Conservation (phyloP, 164 flowering plant species). For the Umbellularia californica region DNA sequence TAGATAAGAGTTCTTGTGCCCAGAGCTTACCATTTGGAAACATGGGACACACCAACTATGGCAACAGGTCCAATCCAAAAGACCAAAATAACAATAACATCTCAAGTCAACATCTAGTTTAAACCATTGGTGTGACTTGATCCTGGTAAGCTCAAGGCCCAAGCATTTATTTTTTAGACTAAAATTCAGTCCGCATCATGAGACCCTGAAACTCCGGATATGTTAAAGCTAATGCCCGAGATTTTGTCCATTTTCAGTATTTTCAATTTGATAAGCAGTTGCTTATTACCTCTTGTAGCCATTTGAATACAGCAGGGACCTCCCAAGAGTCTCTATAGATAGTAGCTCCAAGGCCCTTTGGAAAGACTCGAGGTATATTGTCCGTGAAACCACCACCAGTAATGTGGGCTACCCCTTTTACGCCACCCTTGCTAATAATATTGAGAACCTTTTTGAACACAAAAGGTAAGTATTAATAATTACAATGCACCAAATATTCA, state of each 20-base stretch:
- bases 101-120: neutral
- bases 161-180: neutral
- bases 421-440: constrained; percentile 76
- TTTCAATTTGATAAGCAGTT: neutral
- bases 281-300: constrained; percentile 82
- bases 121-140: neutral
- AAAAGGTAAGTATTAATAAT: neutral
- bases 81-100: neutral
- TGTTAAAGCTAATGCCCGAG: neutral
- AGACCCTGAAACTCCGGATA: neutral
- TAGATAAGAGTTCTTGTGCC: neutral
- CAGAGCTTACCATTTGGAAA: neutral
- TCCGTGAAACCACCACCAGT: constrained; percentile 99
- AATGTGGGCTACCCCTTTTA: constrained; percentile 93
- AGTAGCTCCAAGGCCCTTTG: constrained; percentile 79
- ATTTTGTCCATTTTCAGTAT: too few species aligned
- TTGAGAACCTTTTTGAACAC: constrained; percentile 61
- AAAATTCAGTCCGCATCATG: neutral
- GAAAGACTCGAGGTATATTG: constrained; percentile 92
- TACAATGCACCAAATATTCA: neutral
- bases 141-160: neutral
- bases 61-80: neutral
- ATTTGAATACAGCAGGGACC: constrained; percentile 73
- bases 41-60: neutral
- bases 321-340: constrained; percentile 69